Base-by-base conservation (phyloP, 2,329 filamentous ascomycete genomes). In the Trichoderma hamatum region DNA sequence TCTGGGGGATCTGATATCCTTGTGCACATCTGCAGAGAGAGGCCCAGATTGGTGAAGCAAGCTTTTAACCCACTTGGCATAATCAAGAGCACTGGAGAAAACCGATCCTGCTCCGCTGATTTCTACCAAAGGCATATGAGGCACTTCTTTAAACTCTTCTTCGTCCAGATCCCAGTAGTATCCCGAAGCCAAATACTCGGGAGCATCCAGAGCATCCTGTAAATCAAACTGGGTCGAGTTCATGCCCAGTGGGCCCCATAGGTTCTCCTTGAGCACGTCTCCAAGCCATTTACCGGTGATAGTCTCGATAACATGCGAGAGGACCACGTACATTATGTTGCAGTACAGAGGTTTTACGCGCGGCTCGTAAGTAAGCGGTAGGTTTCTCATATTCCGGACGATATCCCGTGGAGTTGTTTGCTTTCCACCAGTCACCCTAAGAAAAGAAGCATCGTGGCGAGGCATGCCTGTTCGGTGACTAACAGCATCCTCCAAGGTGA, bases 401-500 rank as follows among this genome's bases (percentile, higher is more conserved):
- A 82, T 70, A 1, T 82, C 81, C 43, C 72, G 76, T 1, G 78
- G 74, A 2, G 72, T 81, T 67, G 60, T 74, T 49, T 65, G 71
- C 70, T 70, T 73, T 63, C 78, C 78, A 51, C 82, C 73, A 59
- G 78, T 75, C 9, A 70, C 66, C 74, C 6, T 74, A 7, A 60
- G 43, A 28, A 61, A 51, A 2, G 71, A 71, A 14, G 73, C 60
- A 71, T 84, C 82, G 74, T 82, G 84, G 46, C 78, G 71, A 1
- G 85, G 78, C 69, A 86, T 78, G 11, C 86, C 86, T 0, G 82
- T 84, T 5, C 85, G 80, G 72, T 89, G 86, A 61, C 81, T 81
- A 0, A 86, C 78, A 2, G 84, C 82, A 68, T 89, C 87, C 67
- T 88, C 84, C 7, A 88, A 74, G 0, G 84, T 88, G 51, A 86